Evolutionary conservation across 768 basidiomycete genomes (phyloP).

Genomic region (Kwoniella sp.): DNA sequence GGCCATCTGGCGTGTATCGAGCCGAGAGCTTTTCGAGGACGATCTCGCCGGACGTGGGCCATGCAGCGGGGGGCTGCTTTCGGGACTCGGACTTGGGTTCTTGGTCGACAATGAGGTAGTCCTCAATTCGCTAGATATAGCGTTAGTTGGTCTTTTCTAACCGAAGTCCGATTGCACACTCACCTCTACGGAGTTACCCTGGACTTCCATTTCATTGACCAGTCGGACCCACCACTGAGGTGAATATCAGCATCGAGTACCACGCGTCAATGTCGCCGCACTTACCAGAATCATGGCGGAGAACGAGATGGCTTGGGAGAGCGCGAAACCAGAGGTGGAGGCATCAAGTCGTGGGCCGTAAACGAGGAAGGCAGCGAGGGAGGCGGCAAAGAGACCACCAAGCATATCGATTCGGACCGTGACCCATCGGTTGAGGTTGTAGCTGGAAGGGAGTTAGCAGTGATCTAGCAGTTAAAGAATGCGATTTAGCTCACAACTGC

Average conservation of each 20-base stretch:
- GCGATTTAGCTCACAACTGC: conserved; percentile 16
- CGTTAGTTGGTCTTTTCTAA: too few relatives aligned
- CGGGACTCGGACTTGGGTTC: conserved; percentile 59
- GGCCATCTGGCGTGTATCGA: conserved; percentile 63
- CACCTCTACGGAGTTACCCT: conserved; percentile 55
- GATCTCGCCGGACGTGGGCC: conserved; percentile 66
- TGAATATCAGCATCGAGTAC: not conserved
- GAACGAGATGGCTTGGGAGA: conserved; percentile 55
- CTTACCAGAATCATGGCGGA: conserved; percentile 45
- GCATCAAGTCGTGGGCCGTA: conserved; percentile 56
- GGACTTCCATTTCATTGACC: conserved; percentile 54
- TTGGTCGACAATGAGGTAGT: conserved; percentile 64
- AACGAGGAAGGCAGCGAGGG: conserved; percentile 64
- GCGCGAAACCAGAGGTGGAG: conserved; percentile 53
- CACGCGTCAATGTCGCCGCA: not conserved
- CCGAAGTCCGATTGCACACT: too few relatives aligned
- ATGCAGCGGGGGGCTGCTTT: conserved; percentile 66
- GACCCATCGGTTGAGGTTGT: conserved; percentile 57
- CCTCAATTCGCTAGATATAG: conserved; percentile 63
- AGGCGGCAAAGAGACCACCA: conserved; percentile 63
- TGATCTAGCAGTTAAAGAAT: conserved; percentile 46
- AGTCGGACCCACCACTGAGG: conserved; percentile 51
- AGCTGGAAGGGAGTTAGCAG: conserved; percentile 57
- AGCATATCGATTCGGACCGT: conserved; percentile 64
- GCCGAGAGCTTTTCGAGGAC: conserved; percentile 63